These are phyloP conservation scores for Drechslera avenae DNA, from an alignment of 2,329 filamentous ascomycete species.

Conservation along the genomic window DNA sequence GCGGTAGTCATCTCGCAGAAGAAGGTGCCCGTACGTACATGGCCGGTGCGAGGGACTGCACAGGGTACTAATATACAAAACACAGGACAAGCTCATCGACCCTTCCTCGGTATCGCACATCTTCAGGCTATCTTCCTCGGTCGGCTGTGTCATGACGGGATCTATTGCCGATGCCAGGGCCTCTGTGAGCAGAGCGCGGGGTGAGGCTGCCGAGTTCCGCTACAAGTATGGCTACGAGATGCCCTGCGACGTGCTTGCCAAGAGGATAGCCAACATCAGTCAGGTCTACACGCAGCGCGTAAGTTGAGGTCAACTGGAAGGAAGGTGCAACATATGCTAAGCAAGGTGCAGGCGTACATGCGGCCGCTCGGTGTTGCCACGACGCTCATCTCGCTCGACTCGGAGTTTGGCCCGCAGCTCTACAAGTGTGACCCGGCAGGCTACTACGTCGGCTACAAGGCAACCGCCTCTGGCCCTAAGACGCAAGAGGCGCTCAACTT, in stretches of 20 bases:
- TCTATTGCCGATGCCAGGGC: conserved; percentile 97
- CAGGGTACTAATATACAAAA: conserved; percentile 15
- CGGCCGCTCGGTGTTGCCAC: conserved; percentile 93
- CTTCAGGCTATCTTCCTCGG: conserved; percentile 93
- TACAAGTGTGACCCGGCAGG: conserved; percentile 99
- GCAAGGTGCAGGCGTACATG: conserved; percentile 80
- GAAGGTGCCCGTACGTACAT: conserved; percentile 92
- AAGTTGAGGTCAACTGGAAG: conserved; percentile 42
- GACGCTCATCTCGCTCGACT: conserved; percentile 91
- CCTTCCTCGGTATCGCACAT: conserved; percentile 96
- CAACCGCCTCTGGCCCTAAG: conserved; percentile 94
- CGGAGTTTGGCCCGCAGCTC: conserved; percentile 88
- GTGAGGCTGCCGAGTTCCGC: conserved; percentile 94
- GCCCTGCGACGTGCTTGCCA: conserved; percentile 95
- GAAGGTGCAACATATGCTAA: conserved; percentile 33
- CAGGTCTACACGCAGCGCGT: conserved; percentile 99
- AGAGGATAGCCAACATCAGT: conserved; percentile 97
- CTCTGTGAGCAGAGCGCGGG: conserved; percentile 88
- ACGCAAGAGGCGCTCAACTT: conserved; percentile 99
- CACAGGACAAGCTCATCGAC: conserved; percentile 97
- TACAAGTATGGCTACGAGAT: conserved; percentile 99
- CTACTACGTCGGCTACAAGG: conserved; percentile 99
- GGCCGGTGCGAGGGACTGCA: conserved; percentile 12
- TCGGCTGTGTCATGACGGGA: conserved; percentile 97
- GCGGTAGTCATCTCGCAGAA: conserved; percentile 98